These are phyloP conservation scores for Dalechampia spathulata DNA, from an alignment of 441 rosid species.

Conservation along the genomic window DNA sequence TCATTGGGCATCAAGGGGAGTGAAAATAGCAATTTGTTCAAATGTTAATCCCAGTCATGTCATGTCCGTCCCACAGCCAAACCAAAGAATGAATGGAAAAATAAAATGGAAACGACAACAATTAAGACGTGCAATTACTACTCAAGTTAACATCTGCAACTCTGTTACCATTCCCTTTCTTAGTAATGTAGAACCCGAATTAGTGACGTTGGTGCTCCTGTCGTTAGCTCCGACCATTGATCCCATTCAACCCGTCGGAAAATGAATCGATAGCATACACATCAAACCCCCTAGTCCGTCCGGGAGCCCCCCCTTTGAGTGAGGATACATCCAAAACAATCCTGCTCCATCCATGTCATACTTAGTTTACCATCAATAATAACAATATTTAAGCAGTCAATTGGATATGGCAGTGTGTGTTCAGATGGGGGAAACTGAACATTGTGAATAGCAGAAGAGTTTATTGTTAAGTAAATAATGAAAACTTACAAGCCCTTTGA, in stretches of 20 bases:
- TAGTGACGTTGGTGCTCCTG: constrained; percentile 1
- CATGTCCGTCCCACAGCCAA: constrained; percentile 13
- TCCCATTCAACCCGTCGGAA: constrained; percentile 38
- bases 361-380: neutral
- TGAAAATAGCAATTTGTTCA: constrained; percentile 20
- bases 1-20: constrained; percentile 13
- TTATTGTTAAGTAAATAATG: neutral
- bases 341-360: constrained; percentile 31
- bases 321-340: constrained; percentile 64
- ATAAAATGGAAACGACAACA: constrained; percentile 1
- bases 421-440: neutral
- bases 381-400: no score
- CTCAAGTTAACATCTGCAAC: constrained; percentile 8
- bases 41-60: constrained; percentile 13
- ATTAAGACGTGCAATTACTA: neutral
- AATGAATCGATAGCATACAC: constrained; percentile 38
- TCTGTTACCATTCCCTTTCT: constrained; percentile 1
- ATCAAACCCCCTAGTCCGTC: constrained; percentile 77
- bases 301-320: constrained; percentile 74
- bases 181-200: constrained; percentile 11
- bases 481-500: constrained; percentile 47
- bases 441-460: neutral
- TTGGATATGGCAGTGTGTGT: no score
- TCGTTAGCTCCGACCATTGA: constrained; percentile 25
- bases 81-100: constrained; percentile 24